phyloP scores from a whole-genome alignment of 192 early-diverging fungal genomes.

The Entomortierella chlamydospora region DNA sequence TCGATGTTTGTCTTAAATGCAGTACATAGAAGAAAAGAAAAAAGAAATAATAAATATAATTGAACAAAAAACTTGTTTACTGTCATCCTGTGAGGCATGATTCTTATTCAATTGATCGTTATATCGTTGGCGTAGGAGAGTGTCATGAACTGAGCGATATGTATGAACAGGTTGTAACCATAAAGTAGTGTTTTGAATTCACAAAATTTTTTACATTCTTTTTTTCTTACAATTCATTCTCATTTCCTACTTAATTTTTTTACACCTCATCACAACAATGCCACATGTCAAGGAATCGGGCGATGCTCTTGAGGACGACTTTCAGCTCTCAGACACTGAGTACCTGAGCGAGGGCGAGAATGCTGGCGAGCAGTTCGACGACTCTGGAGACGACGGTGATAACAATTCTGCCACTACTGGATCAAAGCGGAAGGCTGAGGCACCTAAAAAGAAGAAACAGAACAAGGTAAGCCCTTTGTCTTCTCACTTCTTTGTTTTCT shows the following conservation, averaged over 20 bases:
- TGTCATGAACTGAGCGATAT: too few relatives aligned
- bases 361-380: conserved; percentile 36
- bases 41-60: conserved; percentile 5
- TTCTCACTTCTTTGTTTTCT: too few relatives aligned
- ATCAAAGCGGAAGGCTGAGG: conserved; percentile 47
- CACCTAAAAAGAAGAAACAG: conserved; percentile 55
- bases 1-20: background rate
- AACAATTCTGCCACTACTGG: conserved; percentile 17
- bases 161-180: too few relatives aligned
- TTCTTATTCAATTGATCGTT: too few relatives aligned
- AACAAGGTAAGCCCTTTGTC: conserved; percentile 40
- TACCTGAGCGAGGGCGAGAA: conserved; percentile 48
- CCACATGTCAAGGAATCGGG: conserved; percentile 52
- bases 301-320: conserved; percentile 65
- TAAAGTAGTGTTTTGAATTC: too few relatives aligned
- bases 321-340: conserved; percentile 55
- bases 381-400: conserved; percentile 38
- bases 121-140: too few relatives aligned
- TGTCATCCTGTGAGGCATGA: too few relatives aligned
- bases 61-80: too few relatives aligned
- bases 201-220: background rate
- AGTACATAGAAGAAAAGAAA: background rate
- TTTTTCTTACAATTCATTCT: background rate
- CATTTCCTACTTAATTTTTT: background rate
- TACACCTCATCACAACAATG: conserved; percentile 15